phyloP scores from a whole-genome alignment of 2,329 filamentous ascomycete genomes.

The Ceratocystis colombiana region DNA sequence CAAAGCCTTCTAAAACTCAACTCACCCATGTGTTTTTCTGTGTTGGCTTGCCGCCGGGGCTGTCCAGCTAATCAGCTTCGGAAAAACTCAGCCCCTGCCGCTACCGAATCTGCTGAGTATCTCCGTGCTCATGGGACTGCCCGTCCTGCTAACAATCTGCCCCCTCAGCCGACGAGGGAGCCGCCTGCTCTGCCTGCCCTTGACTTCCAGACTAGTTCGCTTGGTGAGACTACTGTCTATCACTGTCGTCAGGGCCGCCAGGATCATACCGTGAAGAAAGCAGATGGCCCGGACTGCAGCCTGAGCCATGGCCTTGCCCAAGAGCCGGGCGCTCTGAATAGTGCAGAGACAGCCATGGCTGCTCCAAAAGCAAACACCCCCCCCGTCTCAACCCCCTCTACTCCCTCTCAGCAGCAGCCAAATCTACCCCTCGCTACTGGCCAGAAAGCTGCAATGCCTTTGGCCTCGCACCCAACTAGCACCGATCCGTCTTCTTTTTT shows the following conservation, averaged over 20 bases:
- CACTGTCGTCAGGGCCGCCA: background rate
- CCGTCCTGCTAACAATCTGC: background rate
- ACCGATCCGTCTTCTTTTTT: background rate
- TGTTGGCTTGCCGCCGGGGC: slow-evolving; percentile 14
- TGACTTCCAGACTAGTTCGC: slow-evolving; percentile 12
- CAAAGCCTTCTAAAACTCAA: too few relatives aligned
- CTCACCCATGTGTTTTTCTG: slow-evolving; percentile 8
- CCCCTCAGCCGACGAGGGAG: background rate
- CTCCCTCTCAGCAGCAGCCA: background rate
- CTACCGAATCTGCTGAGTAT: background rate
- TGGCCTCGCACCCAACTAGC: background rate
- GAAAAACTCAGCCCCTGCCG: background rate
- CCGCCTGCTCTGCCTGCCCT: slow-evolving; percentile 17
- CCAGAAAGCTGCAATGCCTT: background rate
- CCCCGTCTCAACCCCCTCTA: too few relatives aligned
- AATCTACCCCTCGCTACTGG: background rate
- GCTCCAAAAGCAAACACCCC: background rate
- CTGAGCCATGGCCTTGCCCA: background rate
- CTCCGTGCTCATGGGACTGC: background rate
- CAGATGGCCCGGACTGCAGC: background rate
- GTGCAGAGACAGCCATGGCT: background rate
- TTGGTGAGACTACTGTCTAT: background rate
- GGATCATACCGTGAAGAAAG: background rate
- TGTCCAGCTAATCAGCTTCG: slow-evolving; percentile 11
- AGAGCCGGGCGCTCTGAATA: background rate